phyloP scores from a whole-genome alignment of 2,329 filamentous ascomycete genomes.

The Ophiognomonia clavigignenti-juglandacearum region DNA sequence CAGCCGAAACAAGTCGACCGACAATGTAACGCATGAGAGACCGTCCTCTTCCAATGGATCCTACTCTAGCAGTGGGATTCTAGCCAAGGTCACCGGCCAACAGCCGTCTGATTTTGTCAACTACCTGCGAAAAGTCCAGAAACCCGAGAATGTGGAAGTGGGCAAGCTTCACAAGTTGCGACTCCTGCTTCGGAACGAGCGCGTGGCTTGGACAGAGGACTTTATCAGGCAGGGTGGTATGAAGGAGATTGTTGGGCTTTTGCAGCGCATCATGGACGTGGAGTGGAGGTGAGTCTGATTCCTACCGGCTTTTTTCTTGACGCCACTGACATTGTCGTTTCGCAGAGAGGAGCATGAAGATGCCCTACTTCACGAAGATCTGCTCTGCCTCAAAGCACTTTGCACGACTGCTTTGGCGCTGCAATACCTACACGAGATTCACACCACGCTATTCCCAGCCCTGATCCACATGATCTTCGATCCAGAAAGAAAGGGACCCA shows the following conservation, averaged over 20 bases:
- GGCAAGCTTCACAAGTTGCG: conserved; percentile 91
- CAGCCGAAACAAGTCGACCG: conserved; percentile 67
- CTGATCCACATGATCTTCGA: conserved; percentile 88
- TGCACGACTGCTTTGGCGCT: conserved; percentile 87
- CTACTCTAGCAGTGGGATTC: conserved; percentile 51
- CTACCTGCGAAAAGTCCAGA: conserved; percentile 75
- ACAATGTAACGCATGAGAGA: conserved; percentile 61
- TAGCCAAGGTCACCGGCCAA: conserved; percentile 68
- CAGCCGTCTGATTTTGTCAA: conserved; percentile 79
- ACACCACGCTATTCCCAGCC: conserved; percentile 77
- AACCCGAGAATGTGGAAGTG: conserved; percentile 83
- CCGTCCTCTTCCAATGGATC: conserved; percentile 46
- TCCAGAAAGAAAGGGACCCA: conserved; percentile 95
- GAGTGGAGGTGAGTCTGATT: conserved; percentile 75
- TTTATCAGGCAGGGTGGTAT: conserved; percentile 90
- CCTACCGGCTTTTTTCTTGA: not conserved
- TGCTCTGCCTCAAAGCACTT: conserved; percentile 89
- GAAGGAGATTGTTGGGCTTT: conserved; percentile 79
- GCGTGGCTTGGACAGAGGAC: conserved; percentile 88
- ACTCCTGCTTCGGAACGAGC: conserved; percentile 86
- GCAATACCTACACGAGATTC: conserved; percentile 74
- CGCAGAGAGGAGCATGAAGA: conserved; percentile 91
- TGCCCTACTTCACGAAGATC: conserved; percentile 81
- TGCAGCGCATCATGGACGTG: conserved; percentile 89
- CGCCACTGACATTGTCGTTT: conserved; percentile 21